Evolutionary conservation across 2,329 filamentous ascomycete genomes (phyloP).

Genomic region (Trichoderma citrinoviride): DNA sequence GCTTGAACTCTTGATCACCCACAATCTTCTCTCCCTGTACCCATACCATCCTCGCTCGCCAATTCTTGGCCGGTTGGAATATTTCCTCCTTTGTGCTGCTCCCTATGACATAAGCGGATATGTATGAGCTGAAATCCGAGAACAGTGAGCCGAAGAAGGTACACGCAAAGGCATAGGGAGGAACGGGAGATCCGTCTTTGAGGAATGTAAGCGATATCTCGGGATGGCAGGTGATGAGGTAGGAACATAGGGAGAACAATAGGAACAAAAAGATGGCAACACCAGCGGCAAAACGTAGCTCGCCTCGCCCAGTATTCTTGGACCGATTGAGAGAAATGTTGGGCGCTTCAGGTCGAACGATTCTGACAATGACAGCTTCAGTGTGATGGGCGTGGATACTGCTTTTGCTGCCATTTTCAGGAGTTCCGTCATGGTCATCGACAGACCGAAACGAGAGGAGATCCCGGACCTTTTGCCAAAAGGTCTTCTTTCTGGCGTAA

Average conservation of each 20-base stretch:
- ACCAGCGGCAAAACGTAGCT: background rate
- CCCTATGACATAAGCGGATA: constrained; percentile 36
- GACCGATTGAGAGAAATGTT: constrained; percentile 10
- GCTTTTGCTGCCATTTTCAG: background rate
- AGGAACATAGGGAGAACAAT: background rate
- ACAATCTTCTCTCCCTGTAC: constrained; percentile 27
- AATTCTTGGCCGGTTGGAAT: constrained; percentile 17
- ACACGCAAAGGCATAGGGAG: constrained; percentile 29
- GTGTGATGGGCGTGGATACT: background rate
- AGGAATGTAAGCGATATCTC: background rate
- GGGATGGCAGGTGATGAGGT: background rate
- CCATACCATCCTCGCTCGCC: constrained; percentile 28
- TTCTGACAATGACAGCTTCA: background rate
- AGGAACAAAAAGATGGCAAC: background rate
- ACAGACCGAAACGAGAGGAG: background rate
- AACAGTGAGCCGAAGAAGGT: constrained; percentile 30
- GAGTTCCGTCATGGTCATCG: background rate
- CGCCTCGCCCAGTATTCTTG: background rate
- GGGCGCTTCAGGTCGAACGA: background rate
- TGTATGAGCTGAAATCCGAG: constrained; percentile 30
- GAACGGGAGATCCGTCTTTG: constrained; percentile 12
- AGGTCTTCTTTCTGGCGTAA: background rate
- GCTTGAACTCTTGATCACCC: constrained; percentile 9
- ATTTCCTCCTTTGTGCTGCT: constrained; percentile 30
- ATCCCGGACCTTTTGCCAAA: background rate